A percentile compares a stretch with the other conserved stretches of the same genome.
Evolutionary conservation across 2,329 filamentous ascomycete species (phyloP).

Genomic region (Clonostachys chloroleuca): DNA sequence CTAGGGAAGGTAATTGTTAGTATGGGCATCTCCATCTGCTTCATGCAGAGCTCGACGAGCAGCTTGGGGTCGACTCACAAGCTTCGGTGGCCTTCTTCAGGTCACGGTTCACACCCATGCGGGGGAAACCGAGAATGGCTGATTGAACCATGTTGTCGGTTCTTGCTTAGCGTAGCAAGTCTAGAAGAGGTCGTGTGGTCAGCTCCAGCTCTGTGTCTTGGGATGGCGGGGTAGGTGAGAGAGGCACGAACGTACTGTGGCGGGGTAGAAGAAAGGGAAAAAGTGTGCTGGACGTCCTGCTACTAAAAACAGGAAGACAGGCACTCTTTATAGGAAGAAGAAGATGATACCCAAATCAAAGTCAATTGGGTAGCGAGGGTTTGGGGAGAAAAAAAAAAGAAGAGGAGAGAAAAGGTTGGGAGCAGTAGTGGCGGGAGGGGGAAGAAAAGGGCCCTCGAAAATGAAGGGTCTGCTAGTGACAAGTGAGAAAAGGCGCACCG

Average conservation of each 20-base stretch:
- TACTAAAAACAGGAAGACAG: not conserved
- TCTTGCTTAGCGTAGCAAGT: not conserved
- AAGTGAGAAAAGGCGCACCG: constrained; percentile 4
- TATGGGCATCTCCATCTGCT: no score
- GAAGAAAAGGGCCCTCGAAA: not conserved
- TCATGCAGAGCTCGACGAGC: not conserved
- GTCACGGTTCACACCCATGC: constrained; percentile 97
- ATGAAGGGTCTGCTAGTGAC: not conserved
- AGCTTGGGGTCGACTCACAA: constrained; percentile 46
- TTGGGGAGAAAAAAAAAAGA: constrained; percentile 1
- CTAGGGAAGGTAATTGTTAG: constrained; percentile 13
- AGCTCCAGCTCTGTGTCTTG: not conserved
- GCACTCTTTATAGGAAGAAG: not conserved
- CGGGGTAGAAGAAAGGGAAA: not conserved
- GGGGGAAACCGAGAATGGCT: constrained; percentile 94
- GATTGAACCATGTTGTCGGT: constrained; percentile 56
- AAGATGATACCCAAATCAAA: not conserved
- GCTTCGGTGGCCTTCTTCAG: constrained; percentile 99
- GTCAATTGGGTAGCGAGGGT: not conserved
- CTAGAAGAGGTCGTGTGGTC: not conserved
- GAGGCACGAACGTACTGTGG: not conserved
- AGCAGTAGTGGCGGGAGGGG: constrained; percentile 1
- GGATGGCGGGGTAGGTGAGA: not conserved
- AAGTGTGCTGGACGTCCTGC: not conserved
- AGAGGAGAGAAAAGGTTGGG: constrained; percentile 1